These are phyloP conservation scores for Zymoseptoria brevis DNA, from an alignment of 2,329 filamentous ascomycete genomes.

Conservation along the genomic window DNA sequence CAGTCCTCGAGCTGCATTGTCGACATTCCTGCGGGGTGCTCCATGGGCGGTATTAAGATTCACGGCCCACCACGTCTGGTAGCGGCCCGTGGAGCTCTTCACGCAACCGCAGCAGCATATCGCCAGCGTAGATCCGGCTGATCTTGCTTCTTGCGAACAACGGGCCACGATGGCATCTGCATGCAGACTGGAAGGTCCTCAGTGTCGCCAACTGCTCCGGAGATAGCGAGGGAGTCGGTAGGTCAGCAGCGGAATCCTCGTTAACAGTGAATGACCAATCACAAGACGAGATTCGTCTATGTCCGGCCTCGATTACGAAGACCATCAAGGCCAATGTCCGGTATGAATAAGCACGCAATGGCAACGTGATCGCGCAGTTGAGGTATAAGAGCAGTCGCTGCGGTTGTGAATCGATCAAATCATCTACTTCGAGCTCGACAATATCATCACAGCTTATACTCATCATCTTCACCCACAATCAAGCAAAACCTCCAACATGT, in stretches of 20 bases:
- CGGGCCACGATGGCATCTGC: not conserved
- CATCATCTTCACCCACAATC: not conserved
- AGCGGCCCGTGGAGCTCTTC: too few species aligned
- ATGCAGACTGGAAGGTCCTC: too few species aligned
- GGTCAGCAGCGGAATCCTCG: not conserved
- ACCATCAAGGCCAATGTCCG: not conserved
- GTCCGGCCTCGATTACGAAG: not conserved
- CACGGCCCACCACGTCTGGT: too few species aligned
- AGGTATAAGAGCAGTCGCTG: not conserved
- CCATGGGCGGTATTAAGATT: too few species aligned
- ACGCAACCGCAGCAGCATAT: too few species aligned
- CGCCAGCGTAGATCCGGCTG: too few species aligned
- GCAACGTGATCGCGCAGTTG: not conserved
- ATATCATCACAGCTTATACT: not conserved
- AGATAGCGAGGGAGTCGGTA: not conserved
- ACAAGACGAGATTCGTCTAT: not conserved
- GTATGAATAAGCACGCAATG: not conserved
- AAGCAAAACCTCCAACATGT: constrained; percentile 2
- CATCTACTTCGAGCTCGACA: not conserved
- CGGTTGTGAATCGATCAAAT: not conserved
- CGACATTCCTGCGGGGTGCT: too few species aligned
- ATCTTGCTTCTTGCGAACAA: too few species aligned
- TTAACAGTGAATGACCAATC: not conserved
- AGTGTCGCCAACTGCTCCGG: not conserved
- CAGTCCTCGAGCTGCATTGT: too few species aligned